Conservation (phyloP, 768 basidiomycete genomes). For the Kondoa subrosea region DNA sequence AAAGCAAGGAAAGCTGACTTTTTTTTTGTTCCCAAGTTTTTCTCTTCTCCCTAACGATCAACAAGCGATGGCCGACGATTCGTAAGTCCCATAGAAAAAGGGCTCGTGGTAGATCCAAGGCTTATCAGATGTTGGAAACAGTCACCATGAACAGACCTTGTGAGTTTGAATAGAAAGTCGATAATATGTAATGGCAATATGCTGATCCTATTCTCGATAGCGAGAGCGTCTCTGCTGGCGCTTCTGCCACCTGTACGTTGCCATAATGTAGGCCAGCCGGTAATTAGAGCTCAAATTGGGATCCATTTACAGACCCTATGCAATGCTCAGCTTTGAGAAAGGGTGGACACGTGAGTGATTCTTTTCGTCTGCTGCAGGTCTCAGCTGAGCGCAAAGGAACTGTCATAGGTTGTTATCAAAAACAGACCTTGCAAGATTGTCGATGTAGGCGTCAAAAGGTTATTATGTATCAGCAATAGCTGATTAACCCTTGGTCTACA, state of each 20-base stretch:
- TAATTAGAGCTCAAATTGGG: background rate
- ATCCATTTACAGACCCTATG: constrained; percentile 29
- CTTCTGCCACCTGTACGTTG: background rate
- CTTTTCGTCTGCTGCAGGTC: no score
- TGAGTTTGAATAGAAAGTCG: background rate
- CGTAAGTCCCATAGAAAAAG: background rate
- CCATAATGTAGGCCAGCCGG: background rate
- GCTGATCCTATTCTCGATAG: background rate
- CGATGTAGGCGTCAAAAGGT: constrained; percentile 1
- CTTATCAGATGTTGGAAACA: background rate
- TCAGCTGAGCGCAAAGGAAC: no score
- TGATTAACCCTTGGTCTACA: constrained; percentile 52
- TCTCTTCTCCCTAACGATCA: background rate
- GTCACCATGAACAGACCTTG: constrained; percentile 10
- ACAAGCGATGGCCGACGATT: constrained; percentile 9
- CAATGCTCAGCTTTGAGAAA: constrained; percentile 79
- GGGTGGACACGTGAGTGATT: constrained; percentile 40
- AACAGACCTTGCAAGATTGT: constrained; percentile 76
- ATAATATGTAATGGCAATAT: background rate
- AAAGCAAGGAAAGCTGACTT: no score
- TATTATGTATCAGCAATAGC: background rate
- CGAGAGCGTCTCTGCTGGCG: constrained; percentile 4
- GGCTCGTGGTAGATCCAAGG: background rate
- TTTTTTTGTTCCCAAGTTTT: background rate
- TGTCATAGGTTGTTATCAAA: constrained; percentile 72